Evolutionary conservation across 257 asterid genomes (phyloP).

Genomic region (Przewalskia tangutica): DNA sequence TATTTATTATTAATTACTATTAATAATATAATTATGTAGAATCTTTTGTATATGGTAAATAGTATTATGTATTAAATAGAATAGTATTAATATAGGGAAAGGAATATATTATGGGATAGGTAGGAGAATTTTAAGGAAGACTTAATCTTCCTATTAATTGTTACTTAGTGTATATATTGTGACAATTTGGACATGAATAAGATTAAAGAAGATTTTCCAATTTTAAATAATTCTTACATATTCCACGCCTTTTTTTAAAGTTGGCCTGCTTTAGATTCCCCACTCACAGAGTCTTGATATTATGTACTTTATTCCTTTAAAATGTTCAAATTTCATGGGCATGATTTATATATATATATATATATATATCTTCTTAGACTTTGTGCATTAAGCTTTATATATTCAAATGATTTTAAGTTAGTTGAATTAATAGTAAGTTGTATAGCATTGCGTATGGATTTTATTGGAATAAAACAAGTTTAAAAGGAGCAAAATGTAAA

Average conservation of each 20-base stretch:
- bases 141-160: no score
- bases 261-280: slow-evolving; percentile 18
- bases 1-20: no score
- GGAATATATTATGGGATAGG: no score
- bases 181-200: no score
- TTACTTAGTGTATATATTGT: no score
- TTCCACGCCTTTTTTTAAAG: slow-evolving; percentile 15
- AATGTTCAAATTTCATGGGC: background rate
- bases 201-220: no score
- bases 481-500: background rate
- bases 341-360: background rate
- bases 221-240: no score
- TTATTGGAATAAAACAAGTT: background rate
- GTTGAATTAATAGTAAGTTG: background rate
- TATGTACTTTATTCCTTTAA: background rate
- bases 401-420: background rate
- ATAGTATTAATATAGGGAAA: no score
- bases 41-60: no score
- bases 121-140: no score
- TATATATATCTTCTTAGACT: slow-evolving; percentile 1
- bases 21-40: no score
- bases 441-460: background rate
- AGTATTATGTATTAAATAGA: no score
- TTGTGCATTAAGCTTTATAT: background rate
- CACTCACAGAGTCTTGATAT: background rate